A percentile compares a stretch with the other conserved stretches of the same genome.
Conservation (phyloP, 1,284 basidiomycete species). For the Ceratobasidium sp. region DNA sequence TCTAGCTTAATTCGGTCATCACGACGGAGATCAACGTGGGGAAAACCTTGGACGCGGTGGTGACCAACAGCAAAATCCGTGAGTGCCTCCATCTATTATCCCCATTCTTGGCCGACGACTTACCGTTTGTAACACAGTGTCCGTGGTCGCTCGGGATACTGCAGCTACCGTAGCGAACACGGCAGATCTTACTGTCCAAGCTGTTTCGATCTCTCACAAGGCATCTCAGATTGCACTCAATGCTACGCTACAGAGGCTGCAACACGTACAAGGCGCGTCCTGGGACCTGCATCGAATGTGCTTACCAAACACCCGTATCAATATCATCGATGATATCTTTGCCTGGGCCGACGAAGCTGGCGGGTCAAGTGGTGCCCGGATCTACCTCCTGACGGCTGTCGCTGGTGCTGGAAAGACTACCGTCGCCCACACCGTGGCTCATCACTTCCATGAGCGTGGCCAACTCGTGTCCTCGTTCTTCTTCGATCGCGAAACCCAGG, state of each 20-base stretch:
- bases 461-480: conserved; percentile 43
- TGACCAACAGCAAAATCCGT: not conserved
- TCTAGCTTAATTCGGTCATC: not conserved
- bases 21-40: not conserved
- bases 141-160: not conserved
- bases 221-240: not conserved
- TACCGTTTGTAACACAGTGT: not conserved
- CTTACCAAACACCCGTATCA: not conserved
- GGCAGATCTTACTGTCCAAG: too few species aligned
- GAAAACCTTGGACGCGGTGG: not conserved
- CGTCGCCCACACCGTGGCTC: conserved; percentile 19
- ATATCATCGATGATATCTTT: not conserved
- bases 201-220: not conserved
- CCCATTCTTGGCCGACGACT: not conserved
- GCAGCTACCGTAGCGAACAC: not conserved
- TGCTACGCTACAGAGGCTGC: not conserved
- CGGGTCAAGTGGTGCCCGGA: not conserved
- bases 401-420: conserved; percentile 15
- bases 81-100: not conserved
- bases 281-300: conserved; percentile 3
- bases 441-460: not conserved
- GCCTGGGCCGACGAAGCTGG: not conserved
- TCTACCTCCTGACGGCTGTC: conserved; percentile 15
- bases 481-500: conserved; percentile 9
- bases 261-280: not conserved